Evolutionary conservation across 306 rosid genomes (phyloP).

Genomic region (Ceratonia siliqua): DNA sequence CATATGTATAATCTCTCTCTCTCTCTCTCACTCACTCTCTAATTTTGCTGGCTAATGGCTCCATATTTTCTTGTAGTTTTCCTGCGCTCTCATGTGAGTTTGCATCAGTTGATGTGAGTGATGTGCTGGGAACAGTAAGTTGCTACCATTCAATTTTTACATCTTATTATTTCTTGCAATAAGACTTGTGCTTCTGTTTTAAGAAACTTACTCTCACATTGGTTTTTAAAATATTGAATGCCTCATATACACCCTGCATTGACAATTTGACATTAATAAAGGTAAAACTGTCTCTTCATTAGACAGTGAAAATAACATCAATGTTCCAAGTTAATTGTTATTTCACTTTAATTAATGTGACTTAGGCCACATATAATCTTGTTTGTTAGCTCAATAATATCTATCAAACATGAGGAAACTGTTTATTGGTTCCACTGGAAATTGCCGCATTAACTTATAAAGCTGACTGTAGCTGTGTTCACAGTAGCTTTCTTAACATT

Average conservation of each 20-base stretch:
- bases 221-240: slow-evolving; percentile 14
- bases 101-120: slow-evolving; percentile 90
- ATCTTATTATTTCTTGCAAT: slow-evolving; percentile 25
- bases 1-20: slow-evolving; percentile 16
- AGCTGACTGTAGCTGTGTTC: slow-evolving; percentile 1
- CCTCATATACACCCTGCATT: neutral
- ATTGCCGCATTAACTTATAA: slow-evolving; percentile 4
- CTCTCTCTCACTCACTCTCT: slow-evolving; percentile 5
- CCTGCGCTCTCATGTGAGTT: slow-evolving; percentile 96
- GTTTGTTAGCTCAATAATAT: neutral
- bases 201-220: neutral
- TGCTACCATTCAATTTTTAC: slow-evolving; percentile 38
- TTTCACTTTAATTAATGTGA: slow-evolving; percentile 6
- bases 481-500: neutral
- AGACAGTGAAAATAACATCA: slow-evolving; percentile 2
- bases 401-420: slow-evolving; percentile 18
- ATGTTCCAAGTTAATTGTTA: slow-evolving; percentile 12
- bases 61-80: slow-evolving; percentile 63
- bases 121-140: slow-evolving; percentile 98
- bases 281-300: neutral
- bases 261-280: neutral
- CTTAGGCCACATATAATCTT: neutral
- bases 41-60: slow-evolving; percentile 36
- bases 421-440: slow-evolving; percentile 11
- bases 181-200: slow-evolving; percentile 26